Evolutionary conservation across 2,329 filamentous ascomycete genomes (phyloP).

Genomic region (Didymella keratinophila): DNA sequence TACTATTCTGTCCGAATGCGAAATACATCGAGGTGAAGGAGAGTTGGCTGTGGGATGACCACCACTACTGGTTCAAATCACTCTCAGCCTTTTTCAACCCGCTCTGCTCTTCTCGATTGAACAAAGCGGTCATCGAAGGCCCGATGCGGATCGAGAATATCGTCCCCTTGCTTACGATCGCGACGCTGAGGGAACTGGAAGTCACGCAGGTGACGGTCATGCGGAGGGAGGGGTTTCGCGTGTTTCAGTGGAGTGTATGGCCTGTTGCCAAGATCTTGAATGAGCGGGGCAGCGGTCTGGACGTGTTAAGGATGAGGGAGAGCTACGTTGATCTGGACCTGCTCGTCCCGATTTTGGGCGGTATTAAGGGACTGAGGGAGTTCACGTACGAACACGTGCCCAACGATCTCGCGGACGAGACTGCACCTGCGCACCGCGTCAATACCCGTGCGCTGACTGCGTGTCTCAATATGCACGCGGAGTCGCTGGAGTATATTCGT

Average conservation of each 20-base stretch:
- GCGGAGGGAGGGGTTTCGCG: constrained; percentile 10
- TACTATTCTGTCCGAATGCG: constrained; percentile 8
- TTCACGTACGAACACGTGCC: constrained; percentile 11
- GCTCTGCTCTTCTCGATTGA: background rate
- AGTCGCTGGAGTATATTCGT: background rate
- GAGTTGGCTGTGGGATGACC: constrained; percentile 16
- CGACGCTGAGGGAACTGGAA: constrained; percentile 4
- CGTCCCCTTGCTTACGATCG: constrained; percentile 8
- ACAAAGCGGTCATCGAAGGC: background rate
- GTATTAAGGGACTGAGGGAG: background rate
- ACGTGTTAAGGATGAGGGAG: background rate
- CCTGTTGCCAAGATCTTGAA: background rate
- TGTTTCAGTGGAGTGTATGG: constrained; percentile 14
- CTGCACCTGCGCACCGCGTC: background rate
- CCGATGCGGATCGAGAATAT: constrained; percentile 13
- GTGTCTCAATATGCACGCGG: background rate
- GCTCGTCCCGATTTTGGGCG: background rate
- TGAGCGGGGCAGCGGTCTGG: background rate
- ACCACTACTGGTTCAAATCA: constrained; percentile 21
- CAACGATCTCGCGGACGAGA: background rate
- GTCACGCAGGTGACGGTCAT: constrained; percentile 11
- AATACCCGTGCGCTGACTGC: background rate
- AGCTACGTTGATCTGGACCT: background rate
- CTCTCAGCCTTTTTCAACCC: constrained; percentile 10
- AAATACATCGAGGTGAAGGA: background rate